Base-by-base conservation (phyloP, 164 flowering plant species). In the Annona squamosa region DNA sequence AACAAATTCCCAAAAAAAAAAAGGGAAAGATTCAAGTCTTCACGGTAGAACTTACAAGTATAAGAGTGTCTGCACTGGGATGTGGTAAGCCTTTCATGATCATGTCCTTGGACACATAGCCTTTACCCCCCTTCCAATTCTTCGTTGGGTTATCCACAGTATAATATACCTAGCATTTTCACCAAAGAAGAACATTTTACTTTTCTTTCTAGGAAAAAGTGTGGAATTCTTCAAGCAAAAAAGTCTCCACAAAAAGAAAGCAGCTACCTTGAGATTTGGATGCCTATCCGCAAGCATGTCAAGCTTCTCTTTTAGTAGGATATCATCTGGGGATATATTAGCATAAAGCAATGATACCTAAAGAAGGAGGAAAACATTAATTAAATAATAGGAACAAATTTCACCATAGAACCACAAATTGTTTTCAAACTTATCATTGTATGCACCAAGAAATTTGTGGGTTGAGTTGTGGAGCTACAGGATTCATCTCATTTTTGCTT, bases 321-420 rank as follows among this genome's bases (percentile, higher is more conserved):
- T 96, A 72, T 96, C 99, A 79, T 93, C 97, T 16, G 99, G 99
- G 17, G 99, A 90, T 59, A 93, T 80, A 78, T 96, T 96, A 48
- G 84, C 99, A 84, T 90, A 96, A 64, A 96, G 68, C 86, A 96
- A 78, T 10, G 97, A 87, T 6, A 94, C 88, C 99, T 94, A 80
- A 73, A 81, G 76, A 18, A 46, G 62, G 12, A 72, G 48, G 72
- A 69, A 57, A 56, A 16, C 4, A 47, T 18, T 10, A 52, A 6
- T 52, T 52, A 10, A 52, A 16, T 52, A 10, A 52, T 5, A 52
- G 59, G 13, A 52, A 52, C 10, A 9, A 52, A 52, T 16, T 52
- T 52, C 59, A 52, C 59, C 9, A 52, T 10, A 52, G 46, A 42
- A 66, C 42, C n/a, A 46, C 46, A 42, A n/a, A 42, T 66, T 46